Evolutionary conservation across 2,329 filamentous ascomycete genomes (phyloP).

Genomic region (Hypomyces rosellus): DNA sequence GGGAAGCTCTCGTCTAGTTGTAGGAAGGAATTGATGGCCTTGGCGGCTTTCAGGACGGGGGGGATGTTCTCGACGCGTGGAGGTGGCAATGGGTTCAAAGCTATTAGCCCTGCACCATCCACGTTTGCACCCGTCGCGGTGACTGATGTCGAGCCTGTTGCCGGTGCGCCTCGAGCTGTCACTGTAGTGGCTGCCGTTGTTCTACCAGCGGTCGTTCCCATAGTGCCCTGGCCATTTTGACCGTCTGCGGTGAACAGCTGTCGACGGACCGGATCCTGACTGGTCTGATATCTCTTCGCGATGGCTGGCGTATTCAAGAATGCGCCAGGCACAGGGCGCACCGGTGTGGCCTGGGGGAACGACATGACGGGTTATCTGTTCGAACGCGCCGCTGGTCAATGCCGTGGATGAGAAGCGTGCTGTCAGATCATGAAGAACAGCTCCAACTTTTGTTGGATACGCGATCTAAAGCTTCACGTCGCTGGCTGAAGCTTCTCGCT

Average conservation of each 20-base stretch:
- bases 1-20: constrained; percentile 74
- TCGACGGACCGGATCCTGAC: constrained; percentile 43
- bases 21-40: constrained; percentile 75
- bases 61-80: constrained; percentile 46
- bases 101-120: constrained; percentile 22
- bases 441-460: constrained; percentile 13
- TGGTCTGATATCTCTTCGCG: constrained; percentile 39
- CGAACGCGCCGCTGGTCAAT: constrained; percentile 19
- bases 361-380: constrained; percentile 39
- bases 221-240: constrained; percentile 17
- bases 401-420: constrained; percentile 19
- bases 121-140: constrained; percentile 20
- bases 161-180: not conserved
- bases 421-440: constrained; percentile 25
- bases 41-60: constrained; percentile 73
- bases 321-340: constrained; percentile 67
- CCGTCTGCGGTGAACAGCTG: constrained; percentile 40
- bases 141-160: constrained; percentile 1
- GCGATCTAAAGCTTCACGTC: constrained; percentile 8
- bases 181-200: constrained; percentile 1
- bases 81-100: constrained; percentile 33
- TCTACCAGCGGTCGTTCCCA: constrained; percentile 14
- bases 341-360: constrained; percentile 55
- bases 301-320: constrained; percentile 69
- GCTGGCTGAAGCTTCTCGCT: constrained; percentile 8